phyloP scores from a whole-genome alignment of 352 stramenopile species.

The Phytophthora pseudosyringae region DNA sequence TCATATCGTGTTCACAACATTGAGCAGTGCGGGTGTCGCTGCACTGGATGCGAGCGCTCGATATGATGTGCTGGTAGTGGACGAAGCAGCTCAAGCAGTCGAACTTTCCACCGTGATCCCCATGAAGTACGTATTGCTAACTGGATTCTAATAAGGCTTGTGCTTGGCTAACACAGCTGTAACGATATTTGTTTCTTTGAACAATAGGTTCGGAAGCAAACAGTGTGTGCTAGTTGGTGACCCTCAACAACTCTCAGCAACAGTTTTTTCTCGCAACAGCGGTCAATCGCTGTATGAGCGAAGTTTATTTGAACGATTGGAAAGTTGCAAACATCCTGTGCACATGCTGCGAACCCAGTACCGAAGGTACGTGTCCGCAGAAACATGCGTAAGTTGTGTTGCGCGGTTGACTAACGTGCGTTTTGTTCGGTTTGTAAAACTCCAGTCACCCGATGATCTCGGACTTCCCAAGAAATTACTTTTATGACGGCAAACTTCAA shows the following conservation, averaged over 20 bases:
- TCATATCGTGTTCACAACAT: constrained; percentile 93
- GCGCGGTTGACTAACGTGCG: constrained; percentile 9
- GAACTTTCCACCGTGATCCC: constrained; percentile 90
- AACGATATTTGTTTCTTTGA: neutral
- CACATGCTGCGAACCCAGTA: constrained; percentile 92
- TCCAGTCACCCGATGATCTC: constrained; percentile 83
- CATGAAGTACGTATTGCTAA: constrained; percentile 74
- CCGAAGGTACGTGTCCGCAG: constrained; percentile 50
- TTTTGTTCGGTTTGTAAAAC: constrained; percentile 6
- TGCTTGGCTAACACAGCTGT: constrained; percentile 8
- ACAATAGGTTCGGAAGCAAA: constrained; percentile 80
- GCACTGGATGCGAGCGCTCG: constrained; percentile 77
- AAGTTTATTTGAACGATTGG: constrained; percentile 93
- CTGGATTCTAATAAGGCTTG: neutral
- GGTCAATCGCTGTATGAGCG: constrained; percentile 89
- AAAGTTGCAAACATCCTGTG: constrained; percentile 87
- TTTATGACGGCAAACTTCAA: constrained; percentile 86
- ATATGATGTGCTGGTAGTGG: constrained; percentile 88
- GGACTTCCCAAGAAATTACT: constrained; percentile 85
- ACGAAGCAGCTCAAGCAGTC: constrained; percentile 88
- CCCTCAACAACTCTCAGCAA: constrained; percentile 94
- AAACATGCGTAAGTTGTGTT: neutral
- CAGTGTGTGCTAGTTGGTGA: constrained; percentile 94
- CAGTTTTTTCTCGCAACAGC: constrained; percentile 90
- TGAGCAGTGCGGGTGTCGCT: constrained; percentile 88